Base-by-base conservation (phyloP, 257 asterid species). In the Nicotiana obtusifolia region DNA sequence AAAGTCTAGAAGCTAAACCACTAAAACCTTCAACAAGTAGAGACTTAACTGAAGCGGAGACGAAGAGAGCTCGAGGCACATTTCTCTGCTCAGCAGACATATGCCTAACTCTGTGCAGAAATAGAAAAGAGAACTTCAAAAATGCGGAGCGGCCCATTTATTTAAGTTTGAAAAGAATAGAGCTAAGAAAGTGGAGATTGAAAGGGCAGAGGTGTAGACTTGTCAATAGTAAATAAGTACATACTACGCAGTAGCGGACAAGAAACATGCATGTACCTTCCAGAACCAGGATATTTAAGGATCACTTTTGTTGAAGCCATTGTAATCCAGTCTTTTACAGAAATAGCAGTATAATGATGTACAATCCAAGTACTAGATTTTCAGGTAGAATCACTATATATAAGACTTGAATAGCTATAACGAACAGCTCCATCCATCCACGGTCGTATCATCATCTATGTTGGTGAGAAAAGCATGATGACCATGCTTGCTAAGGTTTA, bases 1-100 rank as follows among this genome's bases (percentile, higher is more conserved):
- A 83, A 69, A 95, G 94, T 44, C 89, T 89, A 66, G 98, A 95
- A 73, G 91, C 89, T 90, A 95, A 83, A 13, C 97, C 97, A 31
- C 96, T 81, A 83, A 95, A 95, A 10, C 99, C 99, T 86, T 94
- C 97, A 4, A 88, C 57, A 1, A 98, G 99, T 31, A 94, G 83
- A 86, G 88, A 90, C 80, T 95, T 95, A 77, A 95, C 87, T 6
- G 98, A 95, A 52, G 97, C 94, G 97, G 97, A 95, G 84, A 95
- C 94, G 88, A 91, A 94, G 69, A 95, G 97, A 82, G 94, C 93
- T 26, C 28, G 28, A 26, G 28, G 28, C 84, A 90, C 86, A 85
- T 87, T 92, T 84, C 81, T 91, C 91, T 92, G 94, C 87, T 95
- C 92, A 16, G 84, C 79, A 4, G 97, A 85, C 97, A 95, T 95